A percentile compares a stretch with the other conserved stretches of the same genome.
These are phyloP conservation scores for Umbelopsis vinacea DNA, from an alignment of 192 early-diverging fungal genomes.

Conservation along the genomic window DNA sequence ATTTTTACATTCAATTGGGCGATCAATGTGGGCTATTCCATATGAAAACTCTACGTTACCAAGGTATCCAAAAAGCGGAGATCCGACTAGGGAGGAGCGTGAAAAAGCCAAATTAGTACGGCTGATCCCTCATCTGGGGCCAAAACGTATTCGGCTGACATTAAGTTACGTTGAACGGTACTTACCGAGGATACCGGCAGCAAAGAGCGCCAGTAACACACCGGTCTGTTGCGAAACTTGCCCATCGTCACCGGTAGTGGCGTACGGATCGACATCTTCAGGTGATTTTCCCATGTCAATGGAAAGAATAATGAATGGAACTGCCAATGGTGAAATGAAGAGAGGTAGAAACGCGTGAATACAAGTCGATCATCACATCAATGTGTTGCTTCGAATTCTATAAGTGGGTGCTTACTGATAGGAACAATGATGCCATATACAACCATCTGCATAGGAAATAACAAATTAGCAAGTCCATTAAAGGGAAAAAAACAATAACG, in stretches of 20 bases:
- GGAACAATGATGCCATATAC: constrained; percentile 29
- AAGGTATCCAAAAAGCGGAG: constrained; percentile 39
- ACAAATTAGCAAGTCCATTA: neutral
- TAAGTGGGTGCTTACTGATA: constrained; percentile 1
- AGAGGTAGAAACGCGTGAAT: neutral
- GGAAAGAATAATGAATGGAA: constrained; percentile 22
- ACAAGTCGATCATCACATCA: too few species aligned
- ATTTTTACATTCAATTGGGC: constrained; percentile 33
- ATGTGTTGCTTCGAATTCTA: too few species aligned
- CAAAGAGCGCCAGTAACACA: constrained; percentile 36
- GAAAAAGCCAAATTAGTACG: neutral
- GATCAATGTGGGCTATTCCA: constrained; percentile 13
- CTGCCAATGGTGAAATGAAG: neutral
- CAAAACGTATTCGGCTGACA: too few species aligned
- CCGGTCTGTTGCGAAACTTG: constrained; percentile 33
- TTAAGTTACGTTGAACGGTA: too few species aligned
- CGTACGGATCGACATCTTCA: constrained; percentile 18
- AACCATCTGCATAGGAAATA: neutral
- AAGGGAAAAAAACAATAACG: neutral
- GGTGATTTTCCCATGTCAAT: constrained; percentile 6
- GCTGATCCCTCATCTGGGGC: too few species aligned
- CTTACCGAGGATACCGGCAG: constrained; percentile 33
- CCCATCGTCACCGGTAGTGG: neutral
- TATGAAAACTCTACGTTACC: neutral
- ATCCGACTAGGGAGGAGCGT: constrained; percentile 28